Base-by-base conservation (phyloP, 2,329 filamentous ascomycete genomes). In the Botrytis hyacinthi region DNA sequence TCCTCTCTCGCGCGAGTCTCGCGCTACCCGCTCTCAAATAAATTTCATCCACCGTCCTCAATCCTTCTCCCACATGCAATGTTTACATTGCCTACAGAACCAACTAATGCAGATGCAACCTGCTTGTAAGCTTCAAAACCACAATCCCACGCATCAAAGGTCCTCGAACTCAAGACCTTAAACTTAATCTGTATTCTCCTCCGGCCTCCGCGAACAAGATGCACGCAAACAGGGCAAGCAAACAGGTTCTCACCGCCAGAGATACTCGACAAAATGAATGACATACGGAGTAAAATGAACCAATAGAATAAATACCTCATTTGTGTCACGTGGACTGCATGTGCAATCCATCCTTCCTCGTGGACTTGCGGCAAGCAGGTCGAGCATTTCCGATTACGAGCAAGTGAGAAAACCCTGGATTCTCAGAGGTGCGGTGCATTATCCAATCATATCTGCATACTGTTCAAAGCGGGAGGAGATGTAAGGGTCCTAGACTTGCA, bases 231-330 rank as follows among this genome's bases (percentile, higher is more conserved):
- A 37, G n/a, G 54, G 40, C 44, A 65, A 42, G n/a, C 32, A 51
- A 37, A 12, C 32, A 67, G 26, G 14, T 51, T 71, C 46, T 71
- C 46, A 65, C 70, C 61, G 62, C 70, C 62, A 44, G 32, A 67
- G 32, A n/a, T 40, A n/a, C 37, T 51, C 22, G 63, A 42, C 26
- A 37, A 51, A 66, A 35, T 66, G 44, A 20, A 66, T 51, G 44
- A 32, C 26, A 20, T n/a, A 14, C 51, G 51, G 29, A 18, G 51
- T 29, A 9, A 16, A 37, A 12, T 16, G 44, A 63, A 48, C 71
- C 71, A 72, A 72, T 72, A 37, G 44, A 72, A 72, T 72, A 72
- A 72, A 72, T 72, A 67, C 71, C 71, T 72, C 71, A 72, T 68
- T 46, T 60, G n/a, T 42, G 35, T 70, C 67, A 70, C 67, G 48